Evolutionary conservation across 768 basidiomycete genomes (phyloP).

Genomic region (Clavaria fumosa): DNA sequence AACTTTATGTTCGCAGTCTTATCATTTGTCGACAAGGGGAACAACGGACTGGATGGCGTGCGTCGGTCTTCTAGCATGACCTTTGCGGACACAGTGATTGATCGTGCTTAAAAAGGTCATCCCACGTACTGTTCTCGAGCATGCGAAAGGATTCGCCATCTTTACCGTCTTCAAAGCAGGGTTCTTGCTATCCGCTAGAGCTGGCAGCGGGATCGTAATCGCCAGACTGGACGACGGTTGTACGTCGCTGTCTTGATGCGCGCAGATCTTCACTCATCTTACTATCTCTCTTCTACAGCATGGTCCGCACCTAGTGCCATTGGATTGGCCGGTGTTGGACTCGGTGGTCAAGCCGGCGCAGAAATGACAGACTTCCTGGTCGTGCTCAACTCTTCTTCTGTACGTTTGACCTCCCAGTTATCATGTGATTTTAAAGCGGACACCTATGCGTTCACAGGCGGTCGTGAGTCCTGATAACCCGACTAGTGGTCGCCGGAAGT

Average conservation of each 20-base stretch:
- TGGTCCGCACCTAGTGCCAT: constrained; percentile 96
- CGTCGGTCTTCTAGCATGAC: background rate
- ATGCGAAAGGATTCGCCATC: constrained; percentile 69
- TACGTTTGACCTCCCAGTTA: constrained; percentile 21
- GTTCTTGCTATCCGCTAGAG: constrained; percentile 60
- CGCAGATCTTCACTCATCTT: constrained; percentile 4
- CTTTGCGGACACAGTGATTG: background rate
- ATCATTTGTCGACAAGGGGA: constrained; percentile 67
- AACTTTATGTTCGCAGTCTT: constrained; percentile 33
- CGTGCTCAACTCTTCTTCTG: constrained; percentile 71
- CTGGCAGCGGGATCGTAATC: constrained; percentile 79
- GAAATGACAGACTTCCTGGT: constrained; percentile 88
- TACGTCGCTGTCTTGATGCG: constrained; percentile 25
- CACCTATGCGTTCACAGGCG: constrained; percentile 25
- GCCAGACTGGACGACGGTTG: constrained; percentile 69
- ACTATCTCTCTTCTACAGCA: constrained; percentile 24
- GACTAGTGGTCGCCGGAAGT: background rate
- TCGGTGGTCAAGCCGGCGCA: constrained; percentile 72
- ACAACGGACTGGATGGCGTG: constrained; percentile 71
- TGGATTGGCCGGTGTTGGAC: constrained; percentile 78
- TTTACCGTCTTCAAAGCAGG: constrained; percentile 79
- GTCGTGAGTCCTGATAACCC: constrained; percentile 34
- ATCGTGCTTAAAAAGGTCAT: constrained; percentile 17
- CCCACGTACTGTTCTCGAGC: constrained; percentile 32
- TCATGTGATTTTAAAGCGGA: constrained; percentile 3